Evolutionary conservation across 2,329 filamentous ascomycete genomes (phyloP).

Genomic region (Beauveria medogensis): DNA sequence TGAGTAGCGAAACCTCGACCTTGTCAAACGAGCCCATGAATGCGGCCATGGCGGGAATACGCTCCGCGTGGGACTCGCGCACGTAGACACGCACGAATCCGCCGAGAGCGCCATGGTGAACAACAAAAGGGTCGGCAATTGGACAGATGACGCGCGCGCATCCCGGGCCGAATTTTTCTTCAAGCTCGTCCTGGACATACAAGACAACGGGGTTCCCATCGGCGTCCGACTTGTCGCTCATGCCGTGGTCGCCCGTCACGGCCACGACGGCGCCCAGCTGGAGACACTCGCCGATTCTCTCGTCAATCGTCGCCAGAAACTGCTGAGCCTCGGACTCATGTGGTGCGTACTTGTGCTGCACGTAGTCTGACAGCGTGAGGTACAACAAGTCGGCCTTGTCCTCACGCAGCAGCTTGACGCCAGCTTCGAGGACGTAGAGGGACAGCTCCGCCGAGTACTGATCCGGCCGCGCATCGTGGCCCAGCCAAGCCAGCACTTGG

Average conservation of each 20-base stretch:
- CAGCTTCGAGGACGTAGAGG: slow-evolving; percentile 34
- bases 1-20: slow-evolving; percentile 24
- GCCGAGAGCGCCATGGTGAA: slow-evolving; percentile 34
- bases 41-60: slow-evolving; percentile 19
- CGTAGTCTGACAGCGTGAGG: slow-evolving; percentile 34
- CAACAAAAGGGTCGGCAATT: slow-evolving; percentile 35
- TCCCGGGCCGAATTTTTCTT: slow-evolving; percentile 21
- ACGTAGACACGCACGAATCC: slow-evolving; percentile 34
- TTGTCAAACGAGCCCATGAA: slow-evolving; percentile 22
- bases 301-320: slow-evolving; percentile 28
- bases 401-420: slow-evolving; percentile 32
- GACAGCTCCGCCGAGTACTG: slow-evolving; percentile 38
- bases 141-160: slow-evolving; percentile 33
- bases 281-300: slow-evolving; percentile 23
- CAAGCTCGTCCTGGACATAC: slow-evolving; percentile 31
- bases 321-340: slow-evolving; percentile 27
- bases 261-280: slow-evolving; percentile 28
- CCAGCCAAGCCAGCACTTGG: slow-evolving; percentile 29
- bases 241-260: slow-evolving; percentile 35
- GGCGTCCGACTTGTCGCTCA: slow-evolving; percentile 30
- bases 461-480: slow-evolving; percentile 22
- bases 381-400: slow-evolving; percentile 31
- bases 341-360: slow-evolving; percentile 36
- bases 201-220: slow-evolving; percentile 29
- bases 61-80: slow-evolving; percentile 12